phyloP scores from a whole-genome alignment of 306 rosid genomes.

The Begonia loranthoides region DNA sequence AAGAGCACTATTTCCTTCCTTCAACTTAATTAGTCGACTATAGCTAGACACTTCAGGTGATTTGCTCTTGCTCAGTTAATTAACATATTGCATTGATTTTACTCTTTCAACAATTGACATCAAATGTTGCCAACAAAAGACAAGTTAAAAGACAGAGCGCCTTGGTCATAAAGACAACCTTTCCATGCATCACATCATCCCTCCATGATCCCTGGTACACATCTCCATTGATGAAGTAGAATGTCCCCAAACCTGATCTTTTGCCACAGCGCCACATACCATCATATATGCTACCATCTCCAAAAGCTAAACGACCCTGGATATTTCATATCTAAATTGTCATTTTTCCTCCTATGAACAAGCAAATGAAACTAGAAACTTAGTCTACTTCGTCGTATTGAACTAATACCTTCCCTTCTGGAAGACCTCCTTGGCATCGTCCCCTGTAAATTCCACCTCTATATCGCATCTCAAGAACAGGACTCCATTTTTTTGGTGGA shows the following conservation, averaged over 20 bases:
- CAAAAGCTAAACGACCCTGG: conserved; percentile 72
- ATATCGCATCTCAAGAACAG: conserved; percentile 73
- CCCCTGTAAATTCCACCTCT: conserved; percentile 84
- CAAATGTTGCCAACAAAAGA: neutral
- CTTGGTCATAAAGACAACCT: conserved; percentile 29
- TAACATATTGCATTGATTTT: too few relatives aligned
- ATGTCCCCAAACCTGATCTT: conserved; percentile 81
- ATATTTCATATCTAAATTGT: conserved; percentile 8
- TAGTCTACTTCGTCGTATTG: conserved; percentile 3
- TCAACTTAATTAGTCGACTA: too few relatives aligned
- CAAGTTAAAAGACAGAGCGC: neutral
- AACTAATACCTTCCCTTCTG: conserved; percentile 78
- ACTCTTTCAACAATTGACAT: neutral
- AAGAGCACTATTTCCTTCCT: too few relatives aligned
- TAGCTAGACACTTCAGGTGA: too few relatives aligned
- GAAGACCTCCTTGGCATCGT: conserved; percentile 94
- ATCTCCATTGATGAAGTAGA: conserved; percentile 83
- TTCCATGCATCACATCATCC: conserved; percentile 94
- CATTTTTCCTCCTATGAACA: conserved; percentile 5
- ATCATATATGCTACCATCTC: conserved; percentile 86
- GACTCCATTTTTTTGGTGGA: conserved; percentile 78
- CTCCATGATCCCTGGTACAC: conserved; percentile 97
- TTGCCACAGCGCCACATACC: conserved; percentile 87
- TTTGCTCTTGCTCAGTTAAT: too few relatives aligned
- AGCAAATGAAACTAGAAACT: neutral